A percentile compares a stretch with the other conserved stretches of the same genome.
Conservation (phyloP, 768 basidiomycete species). For the Trametes cingulata region DNA sequence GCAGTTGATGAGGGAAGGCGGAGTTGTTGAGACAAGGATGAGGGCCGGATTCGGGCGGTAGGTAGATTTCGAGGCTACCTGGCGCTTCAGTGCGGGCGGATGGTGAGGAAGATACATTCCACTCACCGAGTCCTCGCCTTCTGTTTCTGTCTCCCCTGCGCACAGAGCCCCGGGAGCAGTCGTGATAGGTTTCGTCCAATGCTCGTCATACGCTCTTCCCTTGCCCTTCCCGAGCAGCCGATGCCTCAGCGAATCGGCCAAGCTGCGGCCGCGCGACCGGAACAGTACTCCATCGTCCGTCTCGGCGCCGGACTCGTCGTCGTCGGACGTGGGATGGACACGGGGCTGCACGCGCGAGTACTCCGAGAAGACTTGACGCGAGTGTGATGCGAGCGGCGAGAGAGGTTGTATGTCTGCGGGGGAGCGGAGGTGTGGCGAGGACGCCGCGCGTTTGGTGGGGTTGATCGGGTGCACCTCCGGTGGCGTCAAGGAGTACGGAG, state of each 20-base stretch:
- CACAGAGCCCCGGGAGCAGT: slow-evolving; percentile 59
- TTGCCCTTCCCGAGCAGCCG: slow-evolving; percentile 28
- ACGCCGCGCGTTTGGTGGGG: slow-evolving; percentile 1
- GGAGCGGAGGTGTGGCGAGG: slow-evolving; percentile 10
- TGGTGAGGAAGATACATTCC: background rate
- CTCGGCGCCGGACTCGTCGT: slow-evolving; percentile 14
- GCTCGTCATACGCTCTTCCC: slow-evolving; percentile 17
- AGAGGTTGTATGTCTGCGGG: background rate
- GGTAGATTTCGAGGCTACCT: slow-evolving; percentile 64
- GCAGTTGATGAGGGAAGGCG: slow-evolving; percentile 48
- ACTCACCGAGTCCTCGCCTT: slow-evolving; percentile 73
- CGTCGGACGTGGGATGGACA: slow-evolving; percentile 5
- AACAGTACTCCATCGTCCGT: slow-evolving; percentile 11
- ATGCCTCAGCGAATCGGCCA: slow-evolving; percentile 22
- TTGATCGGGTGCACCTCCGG: background rate
- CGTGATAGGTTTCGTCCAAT: slow-evolving; percentile 46
- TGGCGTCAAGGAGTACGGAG: slow-evolving; percentile 9
- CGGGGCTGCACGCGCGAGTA: background rate
- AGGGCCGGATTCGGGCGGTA: slow-evolving; percentile 50
- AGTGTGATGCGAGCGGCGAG: background rate
- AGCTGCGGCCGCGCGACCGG: slow-evolving; percentile 2
- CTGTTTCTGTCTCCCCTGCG: slow-evolving; percentile 79
- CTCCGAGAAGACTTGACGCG: slow-evolving; percentile 12
- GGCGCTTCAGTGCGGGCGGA: background rate
- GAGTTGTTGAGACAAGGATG: slow-evolving; percentile 20